A percentile compares a stretch with the other conserved stretches of the same genome.
Evolutionary conservation across 768 basidiomycete species (phyloP).

Genomic region (Lactifluus echinatus): DNA sequence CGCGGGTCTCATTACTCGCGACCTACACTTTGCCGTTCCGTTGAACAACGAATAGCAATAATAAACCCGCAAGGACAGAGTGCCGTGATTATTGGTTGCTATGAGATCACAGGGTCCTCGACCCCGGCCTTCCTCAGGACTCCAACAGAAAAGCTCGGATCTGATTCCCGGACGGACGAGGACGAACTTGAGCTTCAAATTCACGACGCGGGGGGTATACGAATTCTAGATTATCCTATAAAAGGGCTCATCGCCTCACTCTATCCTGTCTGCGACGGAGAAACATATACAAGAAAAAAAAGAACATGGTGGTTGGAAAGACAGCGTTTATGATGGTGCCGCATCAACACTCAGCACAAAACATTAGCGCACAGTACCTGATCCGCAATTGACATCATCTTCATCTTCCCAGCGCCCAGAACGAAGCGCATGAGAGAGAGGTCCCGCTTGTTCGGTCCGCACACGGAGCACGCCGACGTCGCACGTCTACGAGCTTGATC

Average conservation of each 20-base stretch:
- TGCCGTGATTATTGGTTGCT: not conserved
- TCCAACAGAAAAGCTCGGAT: not conserved
- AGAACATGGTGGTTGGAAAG: too few relatives aligned
- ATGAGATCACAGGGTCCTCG: conserved; percentile 3
- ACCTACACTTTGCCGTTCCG: too few relatives aligned
- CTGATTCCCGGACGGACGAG: not conserved
- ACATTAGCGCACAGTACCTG: not conserved
- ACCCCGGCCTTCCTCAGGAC: not conserved
- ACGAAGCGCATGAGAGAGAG: not conserved
- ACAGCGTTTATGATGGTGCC: not conserved
- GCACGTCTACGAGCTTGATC: not conserved
- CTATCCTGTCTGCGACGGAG: not conserved
- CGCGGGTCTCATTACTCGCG: too few relatives aligned
- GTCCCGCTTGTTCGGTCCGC: not conserved
- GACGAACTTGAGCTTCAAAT: not conserved
- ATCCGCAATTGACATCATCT: not conserved
- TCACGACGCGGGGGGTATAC: not conserved
- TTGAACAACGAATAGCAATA: not conserved
- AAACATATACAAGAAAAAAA: not conserved
- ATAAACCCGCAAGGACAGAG: not conserved
- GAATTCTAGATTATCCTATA: not conserved
- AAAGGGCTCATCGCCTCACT: too few relatives aligned
- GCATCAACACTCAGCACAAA: not conserved
- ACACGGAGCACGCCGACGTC: not conserved
- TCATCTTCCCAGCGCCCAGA: too few relatives aligned